These are phyloP conservation scores for Bruguiera hainesii DNA, from an alignment of 441 rosid species.

Conservation along the genomic window DNA sequence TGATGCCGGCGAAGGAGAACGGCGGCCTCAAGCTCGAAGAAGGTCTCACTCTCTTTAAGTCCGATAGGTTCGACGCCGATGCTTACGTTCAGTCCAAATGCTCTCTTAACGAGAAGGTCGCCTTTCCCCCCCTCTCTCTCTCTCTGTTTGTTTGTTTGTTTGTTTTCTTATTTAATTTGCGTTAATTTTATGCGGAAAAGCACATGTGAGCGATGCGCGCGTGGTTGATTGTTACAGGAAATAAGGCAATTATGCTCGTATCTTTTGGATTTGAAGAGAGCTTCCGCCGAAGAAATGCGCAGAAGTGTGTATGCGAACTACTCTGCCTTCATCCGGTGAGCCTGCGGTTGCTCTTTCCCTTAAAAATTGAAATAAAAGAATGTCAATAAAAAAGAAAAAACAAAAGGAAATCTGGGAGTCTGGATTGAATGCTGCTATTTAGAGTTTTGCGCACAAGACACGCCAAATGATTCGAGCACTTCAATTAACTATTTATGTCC, in stretches of 20 bases:
- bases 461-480: too few relatives aligned
- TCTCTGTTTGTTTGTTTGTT: background rate
- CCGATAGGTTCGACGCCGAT: constrained; percentile 91
- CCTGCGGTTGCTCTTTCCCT: background rate
- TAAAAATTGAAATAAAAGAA: background rate
- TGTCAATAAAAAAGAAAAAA: background rate
- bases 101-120: constrained; percentile 92
- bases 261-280: constrained; percentile 91
- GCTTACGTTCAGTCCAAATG: constrained; percentile 90
- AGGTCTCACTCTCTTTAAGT: constrained; percentile 77
- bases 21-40: constrained; percentile 67
- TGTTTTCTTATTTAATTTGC: background rate
- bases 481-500: too few relatives aligned
- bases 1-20: constrained; percentile 61
- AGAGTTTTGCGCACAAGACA: too few relatives aligned
- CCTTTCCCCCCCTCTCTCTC: background rate
- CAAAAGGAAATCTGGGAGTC: too few relatives aligned
- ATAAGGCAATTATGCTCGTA: constrained; percentile 70
- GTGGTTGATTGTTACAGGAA: constrained; percentile 47
- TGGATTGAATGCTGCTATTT: too few relatives aligned
- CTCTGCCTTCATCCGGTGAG: constrained; percentile 90
- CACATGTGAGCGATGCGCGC: too few relatives aligned
- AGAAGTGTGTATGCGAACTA: constrained; percentile 97
- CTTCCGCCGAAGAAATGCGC: constrained; percentile 99
- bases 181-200: too few relatives aligned